Percentiles rank a stretch among this genome's conserved stretches.
These are phyloP conservation scores for Floccularia luteovirens DNA, from an alignment of 768 basidiomycete genomes.

Conservation along the genomic window DNA sequence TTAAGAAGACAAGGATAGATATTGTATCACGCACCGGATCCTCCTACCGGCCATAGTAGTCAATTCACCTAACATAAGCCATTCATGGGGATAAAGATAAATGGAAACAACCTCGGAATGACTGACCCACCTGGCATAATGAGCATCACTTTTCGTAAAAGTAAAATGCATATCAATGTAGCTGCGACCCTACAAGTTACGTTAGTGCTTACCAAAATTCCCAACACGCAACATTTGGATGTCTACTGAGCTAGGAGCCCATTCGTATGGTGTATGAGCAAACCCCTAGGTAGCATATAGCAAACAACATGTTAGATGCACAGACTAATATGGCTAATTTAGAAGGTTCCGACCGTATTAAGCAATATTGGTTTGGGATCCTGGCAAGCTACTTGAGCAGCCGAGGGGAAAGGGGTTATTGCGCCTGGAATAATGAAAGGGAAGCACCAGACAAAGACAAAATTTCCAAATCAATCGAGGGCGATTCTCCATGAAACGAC, in stretches of 20 bases:
- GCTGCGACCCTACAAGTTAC: slow-evolving; percentile 1
- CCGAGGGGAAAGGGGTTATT: slow-evolving; percentile 56
- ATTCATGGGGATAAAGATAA: not conserved
- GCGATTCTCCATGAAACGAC: slow-evolving; percentile 4
- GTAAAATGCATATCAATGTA: slow-evolving; percentile 2
- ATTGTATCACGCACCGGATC: slow-evolving; percentile 42
- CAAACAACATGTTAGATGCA: slow-evolving; percentile 7
- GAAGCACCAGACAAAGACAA: slow-evolving; percentile 1
- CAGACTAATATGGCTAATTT: slow-evolving; percentile 6
- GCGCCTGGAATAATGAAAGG: slow-evolving; percentile 27
- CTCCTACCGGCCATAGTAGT: slow-evolving; percentile 81
- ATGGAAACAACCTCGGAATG: slow-evolving; percentile 7
- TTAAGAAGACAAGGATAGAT: not conserved
- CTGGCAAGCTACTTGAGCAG: slow-evolving; percentile 63
- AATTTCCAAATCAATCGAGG: slow-evolving; percentile 4
- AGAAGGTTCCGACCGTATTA: slow-evolving; percentile 45
- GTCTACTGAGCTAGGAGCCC: slow-evolving; percentile 68
- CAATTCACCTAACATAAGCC: slow-evolving; percentile 42
- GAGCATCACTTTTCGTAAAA: slow-evolving; percentile 42
- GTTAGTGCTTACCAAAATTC: slow-evolving; percentile 40
- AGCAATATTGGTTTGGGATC: slow-evolving; percentile 73
- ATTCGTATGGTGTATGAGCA: slow-evolving; percentile 61
- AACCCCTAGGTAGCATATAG: slow-evolving; percentile 38
- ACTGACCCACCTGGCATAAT: slow-evolving; percentile 51
- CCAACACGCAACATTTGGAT: slow-evolving; percentile 75